phyloP scores from a whole-genome alignment of 31 red algal species.

The Porphyra umbilicalis region DNA sequence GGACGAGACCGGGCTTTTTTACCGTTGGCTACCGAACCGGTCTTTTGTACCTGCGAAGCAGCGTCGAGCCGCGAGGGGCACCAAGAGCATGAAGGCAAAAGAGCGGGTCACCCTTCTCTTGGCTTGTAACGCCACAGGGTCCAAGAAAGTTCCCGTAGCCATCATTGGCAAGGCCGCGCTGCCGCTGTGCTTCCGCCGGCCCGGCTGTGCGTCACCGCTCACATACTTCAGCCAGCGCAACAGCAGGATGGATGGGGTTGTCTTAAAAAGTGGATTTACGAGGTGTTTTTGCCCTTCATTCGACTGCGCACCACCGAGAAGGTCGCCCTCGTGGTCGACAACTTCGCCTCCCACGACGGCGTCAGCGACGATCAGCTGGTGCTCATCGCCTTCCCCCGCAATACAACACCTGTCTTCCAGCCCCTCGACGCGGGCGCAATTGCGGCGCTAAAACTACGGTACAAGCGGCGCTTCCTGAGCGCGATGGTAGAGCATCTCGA shows the following conservation, averaged over 20 bases:
- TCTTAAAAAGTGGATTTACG: not conserved
- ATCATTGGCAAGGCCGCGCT: constrained; percentile 2
- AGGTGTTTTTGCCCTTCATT: not conserved
- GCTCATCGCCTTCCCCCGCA: not conserved
- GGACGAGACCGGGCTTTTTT: constrained; percentile 22
- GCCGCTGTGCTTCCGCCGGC: constrained; percentile 5
- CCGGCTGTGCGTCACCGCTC: not conserved
- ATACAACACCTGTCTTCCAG: not conserved
- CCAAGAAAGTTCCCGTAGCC: not conserved
- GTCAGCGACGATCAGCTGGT: not conserved
- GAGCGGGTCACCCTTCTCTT: not conserved
- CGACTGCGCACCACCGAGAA: not conserved
- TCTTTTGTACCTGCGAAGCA: constrained; percentile 8
- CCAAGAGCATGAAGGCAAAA: constrained; percentile 14
- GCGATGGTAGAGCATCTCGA: not conserved
- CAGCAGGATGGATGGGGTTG: constrained; percentile 1
- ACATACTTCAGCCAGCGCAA: constrained; percentile 8
- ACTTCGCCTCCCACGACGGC: not conserved
- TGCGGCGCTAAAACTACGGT: not conserved
- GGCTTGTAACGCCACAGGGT: constrained; percentile 9
- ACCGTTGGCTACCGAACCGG: not conserved
- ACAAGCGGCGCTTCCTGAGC: not conserved
- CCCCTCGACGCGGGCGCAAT: not conserved
- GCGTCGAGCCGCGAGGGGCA: constrained; percentile 2
- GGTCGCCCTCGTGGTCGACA: not conserved